Conservation (phyloP, 1,284 basidiomycete genomes). For the Microbotryum intermedium region DNA sequence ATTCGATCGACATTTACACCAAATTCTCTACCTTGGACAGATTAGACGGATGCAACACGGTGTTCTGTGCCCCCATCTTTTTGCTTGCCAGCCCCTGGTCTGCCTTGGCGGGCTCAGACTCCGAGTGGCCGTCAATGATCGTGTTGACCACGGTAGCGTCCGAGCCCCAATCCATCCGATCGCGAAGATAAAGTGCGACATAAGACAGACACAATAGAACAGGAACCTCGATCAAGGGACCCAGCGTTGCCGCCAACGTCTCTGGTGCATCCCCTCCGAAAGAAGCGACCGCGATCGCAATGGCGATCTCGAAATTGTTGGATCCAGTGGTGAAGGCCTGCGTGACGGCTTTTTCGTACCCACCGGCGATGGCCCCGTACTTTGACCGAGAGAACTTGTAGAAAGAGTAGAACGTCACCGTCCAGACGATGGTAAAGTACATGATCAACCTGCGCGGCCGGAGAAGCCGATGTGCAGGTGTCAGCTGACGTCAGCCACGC, state of each 20-base stretch:
- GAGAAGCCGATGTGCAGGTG: background rate
- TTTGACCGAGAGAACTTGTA: slow-evolving; percentile 44
- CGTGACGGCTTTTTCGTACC: slow-evolving; percentile 60
- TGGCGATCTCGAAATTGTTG: slow-evolving; percentile 56
- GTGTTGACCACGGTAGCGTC: too few species aligned
- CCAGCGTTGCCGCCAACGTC: slow-evolving; percentile 67
- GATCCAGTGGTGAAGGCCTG: slow-evolving; percentile 47
- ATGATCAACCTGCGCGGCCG: slow-evolving; percentile 18
- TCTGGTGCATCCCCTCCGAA: slow-evolving; percentile 66
- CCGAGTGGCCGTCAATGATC: too few species aligned
- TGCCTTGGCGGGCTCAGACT: too few species aligned
- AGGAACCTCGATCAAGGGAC: slow-evolving; percentile 65
- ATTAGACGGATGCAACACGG: too few species aligned
- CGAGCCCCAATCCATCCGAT: too few species aligned
- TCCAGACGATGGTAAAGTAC: slow-evolving; percentile 75
- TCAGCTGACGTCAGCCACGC: too few species aligned
- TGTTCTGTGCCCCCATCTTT: too few species aligned
- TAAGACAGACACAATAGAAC: slow-evolving; percentile 65
- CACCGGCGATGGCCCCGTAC: slow-evolving; percentile 39
- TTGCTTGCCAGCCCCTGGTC: too few species aligned
- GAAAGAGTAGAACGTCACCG: slow-evolving; percentile 52
- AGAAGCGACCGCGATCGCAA: slow-evolving; percentile 69
- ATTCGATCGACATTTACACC: too few species aligned
- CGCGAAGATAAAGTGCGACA: too few species aligned
- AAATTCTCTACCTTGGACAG: too few species aligned